These are phyloP conservation scores for Tirmania nivea DNA, from an alignment of 495 filamentous ascomycete species.

Conservation along the genomic window DNA sequence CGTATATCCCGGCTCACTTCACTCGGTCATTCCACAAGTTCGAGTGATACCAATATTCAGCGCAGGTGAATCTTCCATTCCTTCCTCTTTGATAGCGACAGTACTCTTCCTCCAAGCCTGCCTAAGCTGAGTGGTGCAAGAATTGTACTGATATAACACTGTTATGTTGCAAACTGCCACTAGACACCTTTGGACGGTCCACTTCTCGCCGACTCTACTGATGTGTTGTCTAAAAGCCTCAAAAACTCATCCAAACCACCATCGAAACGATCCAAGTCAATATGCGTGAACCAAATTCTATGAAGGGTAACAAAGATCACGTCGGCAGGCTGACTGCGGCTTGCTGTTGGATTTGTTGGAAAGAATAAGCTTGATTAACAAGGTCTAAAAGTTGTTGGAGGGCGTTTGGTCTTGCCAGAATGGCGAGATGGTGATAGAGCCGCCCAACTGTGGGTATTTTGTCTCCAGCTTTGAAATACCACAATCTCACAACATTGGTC, in stretches of 20 bases:
- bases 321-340: slow-evolving; percentile 7
- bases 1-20: too few relatives aligned
- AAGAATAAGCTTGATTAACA: slow-evolving; percentile 38
- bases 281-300: slow-evolving; percentile 32
- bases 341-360: slow-evolving; percentile 15
- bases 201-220: slow-evolving; percentile 25
- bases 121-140: too few relatives aligned
- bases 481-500: too few relatives aligned
- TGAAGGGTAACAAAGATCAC: slow-evolving; percentile 35
- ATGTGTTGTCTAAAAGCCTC: slow-evolving; percentile 29
- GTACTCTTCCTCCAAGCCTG: too few relatives aligned
- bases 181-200: slow-evolving; percentile 19
- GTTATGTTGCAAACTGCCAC: too few relatives aligned
- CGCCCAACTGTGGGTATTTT: slow-evolving; percentile 46
- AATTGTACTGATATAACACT: too few relatives aligned
- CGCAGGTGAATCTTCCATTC: too few relatives aligned
- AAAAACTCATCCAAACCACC: slow-evolving; percentile 24
- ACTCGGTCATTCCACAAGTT: too few relatives aligned
- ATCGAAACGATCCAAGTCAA: slow-evolving; percentile 24
- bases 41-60: too few relatives aligned
- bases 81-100: too few relatives aligned
- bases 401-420: slow-evolving; percentile 51
- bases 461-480: too few relatives aligned
- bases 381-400: slow-evolving; percentile 58
- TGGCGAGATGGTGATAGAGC: slow-evolving; percentile 67